Percentiles rank a stretch among this genome's conserved stretches.
Conservation (phyloP, 2,329 filamentous ascomycete genomes). For the Cercospora berteroae region DNA sequence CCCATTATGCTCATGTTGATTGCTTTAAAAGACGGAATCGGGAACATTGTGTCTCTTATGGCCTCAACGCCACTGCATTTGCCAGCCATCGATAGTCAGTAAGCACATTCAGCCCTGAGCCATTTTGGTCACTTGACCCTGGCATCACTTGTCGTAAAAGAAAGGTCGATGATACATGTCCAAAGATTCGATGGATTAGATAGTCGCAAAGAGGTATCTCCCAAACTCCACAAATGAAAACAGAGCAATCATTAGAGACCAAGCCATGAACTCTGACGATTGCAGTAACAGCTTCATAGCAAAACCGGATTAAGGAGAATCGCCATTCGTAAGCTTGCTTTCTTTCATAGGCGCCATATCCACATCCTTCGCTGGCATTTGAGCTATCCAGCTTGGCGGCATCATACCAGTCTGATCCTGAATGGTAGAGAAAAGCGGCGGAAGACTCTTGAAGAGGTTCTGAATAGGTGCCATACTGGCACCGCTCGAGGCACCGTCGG, state of each 20-base stretch:
- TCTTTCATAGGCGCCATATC: background rate
- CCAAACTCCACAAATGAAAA: background rate
- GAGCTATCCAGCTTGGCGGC: conserved; percentile 68
- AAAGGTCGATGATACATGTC: background rate
- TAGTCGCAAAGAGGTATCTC: background rate
- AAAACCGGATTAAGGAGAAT: background rate
- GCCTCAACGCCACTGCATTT: no score
- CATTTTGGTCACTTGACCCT: no score
- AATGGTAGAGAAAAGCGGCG: conserved; percentile 79
- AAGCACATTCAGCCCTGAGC: no score
- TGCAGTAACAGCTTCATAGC: background rate
- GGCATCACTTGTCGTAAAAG: background rate
- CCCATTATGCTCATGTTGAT: no score
- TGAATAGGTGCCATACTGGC: conserved; percentile 55
- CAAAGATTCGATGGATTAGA: background rate
- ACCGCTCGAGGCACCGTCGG: conserved; percentile 52
- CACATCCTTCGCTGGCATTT: conserved; percentile 46
- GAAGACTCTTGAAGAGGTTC: conserved; percentile 81
- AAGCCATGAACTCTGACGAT: no score
- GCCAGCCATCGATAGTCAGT: no score
- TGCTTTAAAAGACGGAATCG: no score
- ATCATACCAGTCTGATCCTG: conserved; percentile 84
- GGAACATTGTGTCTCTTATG: no score
- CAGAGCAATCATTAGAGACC: background rate
- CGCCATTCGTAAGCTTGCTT: background rate